phyloP scores from a whole-genome alignment of 2,329 filamentous ascomycete species.

The Colletotrichum karsti region DNA sequence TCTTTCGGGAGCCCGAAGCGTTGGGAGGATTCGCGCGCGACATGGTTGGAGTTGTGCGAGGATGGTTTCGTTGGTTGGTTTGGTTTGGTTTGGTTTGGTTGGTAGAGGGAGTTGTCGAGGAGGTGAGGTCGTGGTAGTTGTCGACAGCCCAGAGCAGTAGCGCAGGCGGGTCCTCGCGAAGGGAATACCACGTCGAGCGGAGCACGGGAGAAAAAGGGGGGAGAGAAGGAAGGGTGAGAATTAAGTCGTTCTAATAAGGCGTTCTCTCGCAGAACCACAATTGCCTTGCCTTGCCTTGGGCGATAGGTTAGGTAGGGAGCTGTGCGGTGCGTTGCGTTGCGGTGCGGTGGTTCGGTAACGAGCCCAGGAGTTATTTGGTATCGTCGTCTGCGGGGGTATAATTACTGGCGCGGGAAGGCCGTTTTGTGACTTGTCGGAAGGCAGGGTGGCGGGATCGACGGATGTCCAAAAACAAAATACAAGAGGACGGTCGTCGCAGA shows the following conservation, averaged over 20 bases:
- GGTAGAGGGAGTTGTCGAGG: conserved; percentile 6
- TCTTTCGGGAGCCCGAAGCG: conserved; percentile 81
- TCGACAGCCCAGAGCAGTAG: neutral
- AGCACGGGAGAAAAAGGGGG: conserved; percentile 8
- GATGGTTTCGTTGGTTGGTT: conserved; percentile 16
- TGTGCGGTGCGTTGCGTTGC: too few relatives aligned
- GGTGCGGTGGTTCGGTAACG: conserved; percentile 16
- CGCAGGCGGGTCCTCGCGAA: conserved; percentile 21
- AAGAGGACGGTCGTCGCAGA: neutral
- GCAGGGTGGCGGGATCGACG: conserved; percentile 17
- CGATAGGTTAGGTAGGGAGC: too few relatives aligned
- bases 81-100: too few relatives aligned
- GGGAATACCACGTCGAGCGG: conserved; percentile 8
- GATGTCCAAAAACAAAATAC: conserved; percentile 1
- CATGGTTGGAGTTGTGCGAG: conserved; percentile 47
- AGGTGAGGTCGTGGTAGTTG: conserved; percentile 7
- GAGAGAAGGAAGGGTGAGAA: conserved; percentile 8
- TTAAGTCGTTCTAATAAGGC: conserved; percentile 20
- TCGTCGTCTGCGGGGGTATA: conserved; percentile 20
- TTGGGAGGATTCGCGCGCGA: conserved; percentile 66
- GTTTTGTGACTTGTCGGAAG: conserved; percentile 22
- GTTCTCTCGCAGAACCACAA: conserved; percentile 20
- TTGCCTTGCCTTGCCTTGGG: too few relatives aligned
- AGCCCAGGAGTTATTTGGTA: conserved; percentile 4
- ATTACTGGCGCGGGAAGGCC: conserved; percentile 21